Evolutionary conservation across 495 filamentous ascomycete species (phyloP).

Genomic region (Pyrenula aspistea): DNA sequence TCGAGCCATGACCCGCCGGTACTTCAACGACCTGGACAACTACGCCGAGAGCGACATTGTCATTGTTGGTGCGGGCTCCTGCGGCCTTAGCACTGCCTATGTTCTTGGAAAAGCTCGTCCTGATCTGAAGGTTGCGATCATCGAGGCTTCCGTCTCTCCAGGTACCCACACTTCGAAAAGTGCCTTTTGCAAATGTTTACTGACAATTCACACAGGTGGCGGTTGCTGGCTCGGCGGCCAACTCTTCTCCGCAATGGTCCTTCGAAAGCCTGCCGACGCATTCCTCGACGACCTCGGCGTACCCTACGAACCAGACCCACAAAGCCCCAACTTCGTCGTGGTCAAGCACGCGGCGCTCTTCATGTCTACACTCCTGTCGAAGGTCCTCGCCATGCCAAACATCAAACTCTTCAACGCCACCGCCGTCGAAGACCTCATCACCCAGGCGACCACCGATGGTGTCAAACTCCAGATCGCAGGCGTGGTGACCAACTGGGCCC

Average conservation of each 20-base stretch:
- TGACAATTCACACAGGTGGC: slow-evolving; percentile 35
- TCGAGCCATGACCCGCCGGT: slow-evolving; percentile 83
- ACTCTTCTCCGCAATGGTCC: slow-evolving; percentile 85
- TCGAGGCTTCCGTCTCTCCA: slow-evolving; percentile 77
- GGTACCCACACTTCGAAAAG: slow-evolving; percentile 17
- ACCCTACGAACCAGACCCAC: slow-evolving; percentile 75
- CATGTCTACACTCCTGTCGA: slow-evolving; percentile 71
- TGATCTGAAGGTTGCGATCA: slow-evolving; percentile 82
- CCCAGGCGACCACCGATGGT: slow-evolving; percentile 38
- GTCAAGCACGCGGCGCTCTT: slow-evolving; percentile 91
- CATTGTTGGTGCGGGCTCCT: slow-evolving; percentile 81
- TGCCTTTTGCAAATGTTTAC: background rate
- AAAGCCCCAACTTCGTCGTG: slow-evolving; percentile 74
- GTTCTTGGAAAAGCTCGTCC: slow-evolving; percentile 73
- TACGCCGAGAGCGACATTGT: slow-evolving; percentile 88
- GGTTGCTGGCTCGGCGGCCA: slow-evolving; percentile 90
- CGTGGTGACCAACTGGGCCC: slow-evolving; percentile 89
- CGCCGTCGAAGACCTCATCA: slow-evolving; percentile 81
- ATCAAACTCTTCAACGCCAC: slow-evolving; percentile 95
- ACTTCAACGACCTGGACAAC: slow-evolving; percentile 78
- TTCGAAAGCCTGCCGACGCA: slow-evolving; percentile 79
- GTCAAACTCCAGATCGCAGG: slow-evolving; percentile 61
- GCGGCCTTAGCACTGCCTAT: slow-evolving; percentile 74
- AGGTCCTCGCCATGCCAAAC: slow-evolving; percentile 73
- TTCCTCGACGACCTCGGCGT: slow-evolving; percentile 73